Evolutionary conservation across 2,329 filamentous ascomycete species (phyloP).

Genomic region (Colletotrichum nymphaeae): DNA sequence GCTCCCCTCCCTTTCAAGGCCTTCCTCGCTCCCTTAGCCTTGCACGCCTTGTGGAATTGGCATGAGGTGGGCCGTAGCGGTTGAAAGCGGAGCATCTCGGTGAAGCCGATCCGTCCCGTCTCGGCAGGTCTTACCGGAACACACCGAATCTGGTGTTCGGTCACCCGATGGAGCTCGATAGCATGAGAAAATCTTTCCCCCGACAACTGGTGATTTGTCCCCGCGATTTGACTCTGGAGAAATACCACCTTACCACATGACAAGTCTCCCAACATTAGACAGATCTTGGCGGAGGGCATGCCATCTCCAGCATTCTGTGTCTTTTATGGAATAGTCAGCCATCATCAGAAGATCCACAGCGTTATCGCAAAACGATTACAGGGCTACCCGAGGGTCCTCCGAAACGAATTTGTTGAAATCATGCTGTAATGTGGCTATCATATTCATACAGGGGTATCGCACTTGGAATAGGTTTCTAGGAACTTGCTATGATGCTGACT

Average conservation of each 20-base stretch:
- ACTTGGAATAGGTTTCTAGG: not conserved
- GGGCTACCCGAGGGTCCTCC: not conserved
- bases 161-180: not conserved
- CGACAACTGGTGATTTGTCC: not conserved
- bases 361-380: not conserved
- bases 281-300: too few species aligned
- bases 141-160: not conserved
- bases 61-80: not conserved
- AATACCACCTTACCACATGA: not conserved
- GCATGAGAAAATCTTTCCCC: not conserved
- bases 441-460: conserved; percentile 15
- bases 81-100: not conserved
- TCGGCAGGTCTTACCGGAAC: not conserved
- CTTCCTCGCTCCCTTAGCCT: not conserved
- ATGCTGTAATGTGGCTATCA: not conserved
- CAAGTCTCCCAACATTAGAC: not conserved
- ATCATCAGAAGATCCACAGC: not conserved
- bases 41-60: not conserved
- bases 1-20: not conserved
- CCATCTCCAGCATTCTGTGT: not conserved
- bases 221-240: too few species aligned
- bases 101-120: not conserved
- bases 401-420: not conserved
- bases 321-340: not conserved
- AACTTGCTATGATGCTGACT: conserved; percentile 12